These are phyloP conservation scores for Xylariaceae sp. DNA, from an alignment of 2,329 filamentous ascomycete genomes.

Conservation along the genomic window DNA sequence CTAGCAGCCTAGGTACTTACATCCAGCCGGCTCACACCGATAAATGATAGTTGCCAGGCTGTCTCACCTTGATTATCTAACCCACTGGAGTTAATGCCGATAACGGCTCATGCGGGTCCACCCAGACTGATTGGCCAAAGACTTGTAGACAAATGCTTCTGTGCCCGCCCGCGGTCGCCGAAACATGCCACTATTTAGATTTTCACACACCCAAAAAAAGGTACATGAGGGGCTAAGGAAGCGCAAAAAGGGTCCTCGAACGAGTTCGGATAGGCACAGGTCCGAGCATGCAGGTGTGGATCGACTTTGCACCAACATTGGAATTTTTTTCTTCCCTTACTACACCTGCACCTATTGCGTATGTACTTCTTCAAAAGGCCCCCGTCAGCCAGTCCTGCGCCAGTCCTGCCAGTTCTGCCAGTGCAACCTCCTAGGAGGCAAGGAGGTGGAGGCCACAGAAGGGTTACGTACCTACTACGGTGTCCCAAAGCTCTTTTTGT, in stretches of 20 bases:
- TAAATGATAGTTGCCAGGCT: no score
- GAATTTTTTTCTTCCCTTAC: conserved; percentile 11
- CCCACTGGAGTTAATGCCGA: neutral
- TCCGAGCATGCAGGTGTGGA: conserved; percentile 24
- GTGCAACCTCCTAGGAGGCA: no score
- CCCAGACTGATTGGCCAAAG: neutral
- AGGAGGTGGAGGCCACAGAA: neutral
- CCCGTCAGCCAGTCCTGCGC: conserved; percentile 16
- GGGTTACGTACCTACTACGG: no score
- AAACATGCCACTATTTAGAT: conserved; percentile 2
- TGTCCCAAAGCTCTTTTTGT: conserved; percentile 8
- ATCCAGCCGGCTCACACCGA: no score
- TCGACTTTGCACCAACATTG: conserved; percentile 4
- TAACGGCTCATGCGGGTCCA: neutral
- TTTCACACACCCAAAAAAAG: conserved; percentile 2
- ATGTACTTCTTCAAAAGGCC: conserved; percentile 10
- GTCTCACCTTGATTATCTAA: neutral
- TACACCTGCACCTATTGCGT: no score
- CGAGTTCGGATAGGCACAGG: conserved; percentile 28
- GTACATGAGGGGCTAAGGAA: neutral
- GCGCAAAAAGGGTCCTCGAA: conserved; percentile 5
- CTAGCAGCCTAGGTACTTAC: no score
- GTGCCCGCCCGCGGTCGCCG: conserved; percentile 17
- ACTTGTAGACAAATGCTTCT: conserved; percentile 4
- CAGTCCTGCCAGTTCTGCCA: no score